Percentiles rank a stretch among this genome's conserved stretches.
phyloP scores from a whole-genome alignment of 2,329 filamentous ascomycete species.

The Colletotrichum lini region DNA sequence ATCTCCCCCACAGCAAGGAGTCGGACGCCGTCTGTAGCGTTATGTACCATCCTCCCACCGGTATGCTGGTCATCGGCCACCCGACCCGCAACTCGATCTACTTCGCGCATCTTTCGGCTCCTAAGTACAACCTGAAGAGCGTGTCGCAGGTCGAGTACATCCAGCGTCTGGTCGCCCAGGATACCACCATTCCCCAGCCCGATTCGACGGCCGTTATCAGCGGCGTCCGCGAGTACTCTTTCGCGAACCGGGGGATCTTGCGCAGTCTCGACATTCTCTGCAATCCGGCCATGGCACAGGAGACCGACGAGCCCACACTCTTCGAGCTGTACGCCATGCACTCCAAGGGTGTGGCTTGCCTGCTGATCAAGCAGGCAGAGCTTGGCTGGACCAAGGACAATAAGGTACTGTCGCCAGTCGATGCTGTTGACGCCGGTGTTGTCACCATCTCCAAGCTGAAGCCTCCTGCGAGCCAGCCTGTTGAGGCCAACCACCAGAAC shows the following conservation, averaged over 20 bases:
- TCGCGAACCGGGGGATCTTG: slow-evolving; percentile 86
- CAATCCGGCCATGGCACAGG: slow-evolving; percentile 74
- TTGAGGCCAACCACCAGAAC: slow-evolving; percentile 59
- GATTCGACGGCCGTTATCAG: slow-evolving; percentile 98
- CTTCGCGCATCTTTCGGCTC: slow-evolving; percentile 94
- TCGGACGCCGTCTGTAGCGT: slow-evolving; percentile 98
- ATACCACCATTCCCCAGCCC: slow-evolving; percentile 82
- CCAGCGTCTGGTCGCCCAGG: slow-evolving; percentile 80
- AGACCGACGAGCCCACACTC: slow-evolving; percentile 78
- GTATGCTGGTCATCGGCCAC: slow-evolving; percentile 95
- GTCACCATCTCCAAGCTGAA: slow-evolving; percentile 83
- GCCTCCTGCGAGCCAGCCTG: slow-evolving; percentile 61
- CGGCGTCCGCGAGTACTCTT: slow-evolving; percentile 94
- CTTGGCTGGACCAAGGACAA: slow-evolving; percentile 93
- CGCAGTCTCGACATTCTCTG: slow-evolving; percentile 92
- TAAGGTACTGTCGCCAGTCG: slow-evolving; percentile 84
- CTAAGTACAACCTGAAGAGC: slow-evolving; percentile 87
- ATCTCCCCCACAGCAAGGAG: slow-evolving; percentile 95
- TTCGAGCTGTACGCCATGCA: slow-evolving; percentile 99
- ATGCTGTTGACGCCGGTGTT: slow-evolving; percentile 81
- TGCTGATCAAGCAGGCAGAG: slow-evolving; percentile 89
- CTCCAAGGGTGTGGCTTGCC: slow-evolving; percentile 93
- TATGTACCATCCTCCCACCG: slow-evolving; percentile 90
- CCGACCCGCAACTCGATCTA: slow-evolving; percentile 98
- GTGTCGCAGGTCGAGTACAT: slow-evolving; percentile 93